phyloP scores from a whole-genome alignment of 345 rosid species.

The Bruguiera gymnorhiza region DNA sequence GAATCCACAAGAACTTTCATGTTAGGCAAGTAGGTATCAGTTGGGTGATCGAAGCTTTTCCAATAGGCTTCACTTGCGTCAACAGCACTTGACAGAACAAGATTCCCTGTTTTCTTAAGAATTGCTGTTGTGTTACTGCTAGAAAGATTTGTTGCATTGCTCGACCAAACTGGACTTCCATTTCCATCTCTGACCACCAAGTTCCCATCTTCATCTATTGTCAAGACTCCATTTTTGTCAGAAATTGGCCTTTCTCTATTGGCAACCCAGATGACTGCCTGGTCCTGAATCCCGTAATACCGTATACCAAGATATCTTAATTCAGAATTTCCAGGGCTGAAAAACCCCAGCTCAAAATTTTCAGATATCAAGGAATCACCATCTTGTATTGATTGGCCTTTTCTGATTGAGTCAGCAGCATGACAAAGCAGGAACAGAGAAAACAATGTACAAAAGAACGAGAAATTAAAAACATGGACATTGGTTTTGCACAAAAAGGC shows the following conservation, averaged over 20 bases:
- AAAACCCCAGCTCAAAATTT: constrained; percentile 57
- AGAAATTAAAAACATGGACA: constrained; percentile 14
- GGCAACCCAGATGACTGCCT: constrained; percentile 61
- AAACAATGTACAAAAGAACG: constrained; percentile 20
- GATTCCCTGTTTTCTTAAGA: constrained; percentile 8
- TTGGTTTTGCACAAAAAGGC: constrained; percentile 9
- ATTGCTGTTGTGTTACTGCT: constrained; percentile 2
- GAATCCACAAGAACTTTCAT: constrained; percentile 15
- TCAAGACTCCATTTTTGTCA: constrained; percentile 39
- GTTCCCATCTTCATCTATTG: constrained; percentile 47
- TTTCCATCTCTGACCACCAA: constrained; percentile 45
- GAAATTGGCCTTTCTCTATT: constrained; percentile 54
- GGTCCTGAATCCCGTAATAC: constrained; percentile 40
- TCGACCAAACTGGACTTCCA: constrained; percentile 43
- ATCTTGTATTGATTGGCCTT: constrained; percentile 37
- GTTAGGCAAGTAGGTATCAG: constrained; percentile 27
- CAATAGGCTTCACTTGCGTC: not conserved
- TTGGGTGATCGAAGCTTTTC: constrained; percentile 23
- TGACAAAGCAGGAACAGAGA: constrained; percentile 25
- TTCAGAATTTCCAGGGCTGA: constrained; percentile 42
- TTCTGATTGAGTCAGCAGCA: constrained; percentile 32
- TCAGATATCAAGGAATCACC: constrained; percentile 43
- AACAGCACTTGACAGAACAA: constrained; percentile 2
- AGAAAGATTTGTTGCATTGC: constrained; percentile 20
- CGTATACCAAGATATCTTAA: constrained; percentile 59